phyloP scores from a whole-genome alignment of 768 basidiomycete species.

The Phylloporus arenicola region DNA sequence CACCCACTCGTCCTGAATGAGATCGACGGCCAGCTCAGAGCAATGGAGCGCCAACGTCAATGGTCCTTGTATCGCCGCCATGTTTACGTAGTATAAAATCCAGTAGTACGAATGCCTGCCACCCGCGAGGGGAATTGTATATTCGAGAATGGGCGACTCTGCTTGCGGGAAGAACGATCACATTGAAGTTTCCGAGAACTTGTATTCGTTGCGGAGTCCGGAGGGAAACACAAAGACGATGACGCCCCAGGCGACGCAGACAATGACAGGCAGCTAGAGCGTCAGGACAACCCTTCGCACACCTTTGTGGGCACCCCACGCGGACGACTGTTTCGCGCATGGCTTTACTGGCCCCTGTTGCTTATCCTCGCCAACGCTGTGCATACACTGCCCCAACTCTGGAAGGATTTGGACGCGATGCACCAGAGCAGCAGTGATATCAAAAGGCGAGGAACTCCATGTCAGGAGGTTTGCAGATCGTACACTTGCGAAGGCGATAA shows the following conservation, averaged over 20 bases:
- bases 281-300: slow-evolving; percentile 19
- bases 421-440: slow-evolving; percentile 27
- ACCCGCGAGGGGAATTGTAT: slow-evolving; percentile 6
- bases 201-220: too few species aligned
- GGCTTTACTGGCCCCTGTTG: slow-evolving; percentile 6
- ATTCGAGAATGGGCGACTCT: background rate
- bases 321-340: background rate
- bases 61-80: slow-evolving; percentile 21
- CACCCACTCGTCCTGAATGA: slow-evolving; percentile 23
- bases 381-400: slow-evolving; percentile 23
- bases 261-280: slow-evolving; percentile 21
- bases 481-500: slow-evolving; percentile 22
- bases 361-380: slow-evolving; percentile 9
- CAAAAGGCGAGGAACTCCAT: slow-evolving; percentile 31
- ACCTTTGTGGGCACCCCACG: slow-evolving; percentile 24
- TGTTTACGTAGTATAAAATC: slow-evolving; percentile 20
- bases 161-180: too few species aligned
- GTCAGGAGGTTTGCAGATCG: slow-evolving; percentile 21
- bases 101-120: slow-evolving; percentile 15
- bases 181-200: too few species aligned
- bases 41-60: slow-evolving; percentile 27
- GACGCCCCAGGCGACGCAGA: slow-evolving; percentile 21
- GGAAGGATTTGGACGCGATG: slow-evolving; percentile 21
- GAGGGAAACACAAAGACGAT: too few species aligned
- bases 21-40: too few species aligned